Percentiles rank a stretch among this genome's conserved stretches.
These are phyloP conservation scores for Zygosaccharomyces lentus DNA, from an alignment of 805 yeast genomes.

Conservation along the genomic window DNA sequence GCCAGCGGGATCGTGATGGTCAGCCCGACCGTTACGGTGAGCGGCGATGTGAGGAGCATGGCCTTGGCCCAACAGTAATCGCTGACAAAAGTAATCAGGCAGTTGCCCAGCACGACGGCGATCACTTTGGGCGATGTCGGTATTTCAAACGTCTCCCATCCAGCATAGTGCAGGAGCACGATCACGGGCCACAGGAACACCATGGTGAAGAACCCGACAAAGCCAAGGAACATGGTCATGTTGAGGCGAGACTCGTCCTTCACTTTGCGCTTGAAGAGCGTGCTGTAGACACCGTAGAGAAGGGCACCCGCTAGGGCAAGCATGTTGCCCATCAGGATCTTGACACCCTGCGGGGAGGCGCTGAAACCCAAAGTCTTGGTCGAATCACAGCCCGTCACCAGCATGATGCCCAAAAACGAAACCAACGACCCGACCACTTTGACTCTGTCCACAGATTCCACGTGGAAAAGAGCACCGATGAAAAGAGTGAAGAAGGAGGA, in stretches of 20 bases:
- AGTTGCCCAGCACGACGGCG: constrained; percentile 56
- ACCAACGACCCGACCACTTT: constrained; percentile 68
- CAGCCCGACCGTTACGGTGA: constrained; percentile 92
- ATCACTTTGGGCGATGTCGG: constrained; percentile 56
- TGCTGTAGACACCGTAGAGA: constrained; percentile 89
- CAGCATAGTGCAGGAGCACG: constrained; percentile 55
- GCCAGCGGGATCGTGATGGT: constrained; percentile 93
- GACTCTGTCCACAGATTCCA: constrained; percentile 61
- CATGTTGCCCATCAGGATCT: constrained; percentile 60
- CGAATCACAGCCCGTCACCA: constrained; percentile 71
- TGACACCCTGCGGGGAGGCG: constrained; percentile 20
- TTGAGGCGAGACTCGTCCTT: constrained; percentile 71
- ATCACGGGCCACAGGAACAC: constrained; percentile 79
- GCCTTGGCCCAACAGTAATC: constrained; percentile 97
- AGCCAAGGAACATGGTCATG: constrained; percentile 88
- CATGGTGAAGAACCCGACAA: constrained; percentile 82
- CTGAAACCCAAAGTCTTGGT: constrained; percentile 4
- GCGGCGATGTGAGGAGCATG: constrained; percentile 85
- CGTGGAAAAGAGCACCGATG: constrained; percentile 66
- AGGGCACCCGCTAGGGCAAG: constrained; percentile 81
- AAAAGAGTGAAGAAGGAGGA: constrained; percentile 88
- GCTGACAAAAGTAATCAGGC: constrained; percentile 73
- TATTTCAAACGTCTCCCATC: constrained; percentile 65
- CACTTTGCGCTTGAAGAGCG: constrained; percentile 69
- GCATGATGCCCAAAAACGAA: constrained; percentile 71